Evolutionary conservation across 306 rosid species (phyloP).

Genomic region (Vigna hirtella): DNA sequence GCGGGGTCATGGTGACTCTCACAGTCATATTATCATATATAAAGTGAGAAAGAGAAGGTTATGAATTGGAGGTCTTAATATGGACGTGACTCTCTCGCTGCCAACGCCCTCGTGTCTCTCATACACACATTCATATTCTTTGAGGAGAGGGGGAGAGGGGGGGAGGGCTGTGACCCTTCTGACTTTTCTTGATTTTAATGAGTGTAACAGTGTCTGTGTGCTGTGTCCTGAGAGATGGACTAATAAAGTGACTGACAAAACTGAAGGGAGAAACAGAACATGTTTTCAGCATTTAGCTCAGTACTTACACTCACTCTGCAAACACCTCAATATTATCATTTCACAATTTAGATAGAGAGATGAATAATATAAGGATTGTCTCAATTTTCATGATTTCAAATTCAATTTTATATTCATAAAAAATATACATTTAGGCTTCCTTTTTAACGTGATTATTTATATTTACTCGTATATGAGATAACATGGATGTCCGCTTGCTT

Average conservation of each 20-base stretch:
- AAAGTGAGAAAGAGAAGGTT: conserved; percentile 29
- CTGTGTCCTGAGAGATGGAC: conserved; percentile 41
- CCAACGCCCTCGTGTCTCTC: conserved; percentile 47
- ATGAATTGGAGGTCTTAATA: conserved; percentile 60
- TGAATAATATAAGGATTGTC: conserved; percentile 46
- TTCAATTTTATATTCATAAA: neutral
- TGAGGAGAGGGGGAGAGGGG: conserved; percentile 34
- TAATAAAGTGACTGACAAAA: conserved; percentile 55
- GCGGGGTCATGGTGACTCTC: conserved; percentile 23
- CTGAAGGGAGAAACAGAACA: conserved; percentile 48
- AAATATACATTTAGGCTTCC: neutral
- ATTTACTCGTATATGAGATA: neutral
- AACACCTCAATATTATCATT: neutral
- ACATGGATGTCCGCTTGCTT: conserved; percentile 2
- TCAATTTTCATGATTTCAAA: neutral
- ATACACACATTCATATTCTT: conserved; percentile 35
- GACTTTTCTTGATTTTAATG: conserved; percentile 53
- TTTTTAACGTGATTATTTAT: neutral
- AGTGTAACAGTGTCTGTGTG: conserved; percentile 50
- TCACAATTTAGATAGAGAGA: conserved; percentile 17
- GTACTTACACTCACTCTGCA: conserved; percentile 40
- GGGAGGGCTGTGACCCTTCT: conserved; percentile 37
- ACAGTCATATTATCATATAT: neutral
- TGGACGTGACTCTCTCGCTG: conserved; percentile 47
- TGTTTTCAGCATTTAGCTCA: conserved; percentile 38